These are phyloP conservation scores for Sugiyamaella sp. DNA, from an alignment of 1,139 yeast genomes.

Conservation along the genomic window DNA sequence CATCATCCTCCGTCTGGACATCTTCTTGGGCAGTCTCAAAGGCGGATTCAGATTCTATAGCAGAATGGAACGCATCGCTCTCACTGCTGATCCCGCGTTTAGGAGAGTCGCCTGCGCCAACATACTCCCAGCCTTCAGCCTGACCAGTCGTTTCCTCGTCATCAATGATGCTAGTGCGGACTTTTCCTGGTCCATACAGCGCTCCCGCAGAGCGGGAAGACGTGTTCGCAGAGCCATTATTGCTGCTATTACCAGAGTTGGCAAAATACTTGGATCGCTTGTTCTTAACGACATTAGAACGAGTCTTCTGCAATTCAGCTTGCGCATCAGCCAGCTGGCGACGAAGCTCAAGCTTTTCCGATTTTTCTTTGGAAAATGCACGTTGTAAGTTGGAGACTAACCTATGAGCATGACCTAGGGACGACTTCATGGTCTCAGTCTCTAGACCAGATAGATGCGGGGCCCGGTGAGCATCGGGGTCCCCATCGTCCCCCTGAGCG, in stretches of 20 bases:
- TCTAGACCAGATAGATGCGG: slow-evolving; percentile 54
- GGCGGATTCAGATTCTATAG: slow-evolving; percentile 33
- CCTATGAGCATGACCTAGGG: slow-evolving; percentile 66
- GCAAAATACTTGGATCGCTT: slow-evolving; percentile 28
- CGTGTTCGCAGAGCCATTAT: slow-evolving; percentile 10
- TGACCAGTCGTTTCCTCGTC: slow-evolving; percentile 19
- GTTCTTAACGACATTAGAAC: slow-evolving; percentile 20
- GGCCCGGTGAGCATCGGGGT: background rate
- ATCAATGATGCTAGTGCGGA: slow-evolving; percentile 21
- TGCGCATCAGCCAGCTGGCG: slow-evolving; percentile 33
- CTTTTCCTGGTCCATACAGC: slow-evolving; percentile 11
- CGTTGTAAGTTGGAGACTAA: slow-evolving; percentile 37
- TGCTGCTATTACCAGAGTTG: slow-evolving; percentile 17
- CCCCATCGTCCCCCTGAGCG: slow-evolving; percentile 4
- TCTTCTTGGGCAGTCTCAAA: slow-evolving; percentile 41
- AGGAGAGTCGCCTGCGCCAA: slow-evolving; percentile 1
- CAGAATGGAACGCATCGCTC: slow-evolving; percentile 34
- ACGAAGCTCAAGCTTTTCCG: slow-evolving; percentile 43
- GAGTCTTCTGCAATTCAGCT: slow-evolving; percentile 12
- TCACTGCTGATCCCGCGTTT: slow-evolving; percentile 29
- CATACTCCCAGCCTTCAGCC: slow-evolving; percentile 36
- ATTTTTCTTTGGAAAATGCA: slow-evolving; percentile 40
- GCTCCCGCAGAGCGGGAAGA: slow-evolving; percentile 6
- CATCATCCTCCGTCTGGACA: slow-evolving; percentile 41
- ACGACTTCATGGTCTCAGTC: slow-evolving; percentile 66